phyloP scores from a whole-genome alignment of 2,329 filamentous ascomycete genomes.

The Claviceps lovelessii region DNA sequence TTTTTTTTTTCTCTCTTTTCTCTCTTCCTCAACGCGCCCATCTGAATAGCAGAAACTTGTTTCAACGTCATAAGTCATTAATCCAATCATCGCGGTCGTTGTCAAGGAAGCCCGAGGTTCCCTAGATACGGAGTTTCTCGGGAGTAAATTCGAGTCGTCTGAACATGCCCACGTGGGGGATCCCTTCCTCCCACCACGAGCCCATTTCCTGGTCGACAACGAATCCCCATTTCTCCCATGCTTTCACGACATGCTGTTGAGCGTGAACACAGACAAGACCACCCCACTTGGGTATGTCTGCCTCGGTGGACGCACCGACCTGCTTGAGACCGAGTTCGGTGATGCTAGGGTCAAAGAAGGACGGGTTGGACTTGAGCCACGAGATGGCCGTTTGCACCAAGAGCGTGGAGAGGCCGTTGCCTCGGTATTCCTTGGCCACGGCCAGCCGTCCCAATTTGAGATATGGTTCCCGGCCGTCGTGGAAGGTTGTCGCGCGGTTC shows the following conservation, averaged over 20 bases:
- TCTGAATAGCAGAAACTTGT: neutral
- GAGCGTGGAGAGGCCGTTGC: constrained; percentile 46
- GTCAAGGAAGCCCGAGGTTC: neutral
- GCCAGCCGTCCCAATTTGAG: constrained; percentile 71
- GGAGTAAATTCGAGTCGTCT: constrained; percentile 26
- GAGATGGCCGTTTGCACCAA: constrained; percentile 52
- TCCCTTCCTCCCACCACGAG: constrained; percentile 70
- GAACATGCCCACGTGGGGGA: constrained; percentile 77
- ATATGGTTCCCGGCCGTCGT: constrained; percentile 57
- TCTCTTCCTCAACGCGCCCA: too few relatives aligned
- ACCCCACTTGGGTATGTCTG: constrained; percentile 46
- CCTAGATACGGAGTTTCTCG: constrained; percentile 13
- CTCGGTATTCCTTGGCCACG: constrained; percentile 50
- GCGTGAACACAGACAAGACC: constrained; percentile 71
- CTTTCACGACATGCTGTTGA: constrained; percentile 47
- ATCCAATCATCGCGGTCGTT: neutral
- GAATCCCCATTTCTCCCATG: constrained; percentile 65
- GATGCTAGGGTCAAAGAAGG: constrained; percentile 37
- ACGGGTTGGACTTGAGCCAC: constrained; percentile 52
- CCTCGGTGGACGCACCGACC: constrained; percentile 23
- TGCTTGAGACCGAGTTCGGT: constrained; percentile 29
- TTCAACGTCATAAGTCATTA: neutral
- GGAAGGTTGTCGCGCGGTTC: constrained; percentile 35
- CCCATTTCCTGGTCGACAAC: constrained; percentile 57
- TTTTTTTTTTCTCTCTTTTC: neutral